These are phyloP conservation scores for Tuber microsphaerosporum DNA, from an alignment of 495 filamentous ascomycete genomes.

Conservation along the genomic window DNA sequence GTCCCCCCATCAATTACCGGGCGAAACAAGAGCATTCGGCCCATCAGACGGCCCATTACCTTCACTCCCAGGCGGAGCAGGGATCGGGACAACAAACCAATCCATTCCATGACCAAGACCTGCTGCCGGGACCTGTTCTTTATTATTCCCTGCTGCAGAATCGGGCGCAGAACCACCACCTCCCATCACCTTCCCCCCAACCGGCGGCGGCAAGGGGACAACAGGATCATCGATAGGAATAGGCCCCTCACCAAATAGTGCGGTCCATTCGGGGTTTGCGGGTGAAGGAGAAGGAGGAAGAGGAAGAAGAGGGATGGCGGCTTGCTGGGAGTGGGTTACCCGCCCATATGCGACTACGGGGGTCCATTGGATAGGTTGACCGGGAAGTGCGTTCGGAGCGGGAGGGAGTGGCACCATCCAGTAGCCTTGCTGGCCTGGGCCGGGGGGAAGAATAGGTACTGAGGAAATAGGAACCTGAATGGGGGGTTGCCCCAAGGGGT, in stretches of 20 bases:
- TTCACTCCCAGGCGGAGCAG: not conserved
- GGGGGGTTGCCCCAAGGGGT: not conserved
- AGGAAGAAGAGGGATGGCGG: not conserved
- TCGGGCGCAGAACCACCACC: not conserved
- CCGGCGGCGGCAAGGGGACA: not conserved
- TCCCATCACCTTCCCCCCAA: not conserved
- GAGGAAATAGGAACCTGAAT: not conserved
- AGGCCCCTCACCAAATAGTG: not conserved
- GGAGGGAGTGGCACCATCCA: not conserved
- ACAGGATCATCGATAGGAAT: not conserved
- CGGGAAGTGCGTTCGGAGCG: not conserved
- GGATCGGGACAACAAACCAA: slow-evolving; percentile 2
- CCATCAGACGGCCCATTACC: not conserved
- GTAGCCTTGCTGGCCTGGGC: not conserved
- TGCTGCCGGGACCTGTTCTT: not conserved
- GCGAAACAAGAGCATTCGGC: not conserved
- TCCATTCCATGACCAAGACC: not conserved
- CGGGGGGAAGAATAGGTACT: not conserved
- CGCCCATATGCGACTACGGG: not conserved
- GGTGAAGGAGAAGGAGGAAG: not conserved
- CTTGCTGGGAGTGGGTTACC: not conserved
- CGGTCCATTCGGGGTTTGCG: not conserved
- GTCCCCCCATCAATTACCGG: not conserved
- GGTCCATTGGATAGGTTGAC: not conserved
- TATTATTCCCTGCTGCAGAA: not conserved